Conservation (phyloP, 495 filamentous ascomycete genomes). For the Poronia punctata region DNA sequence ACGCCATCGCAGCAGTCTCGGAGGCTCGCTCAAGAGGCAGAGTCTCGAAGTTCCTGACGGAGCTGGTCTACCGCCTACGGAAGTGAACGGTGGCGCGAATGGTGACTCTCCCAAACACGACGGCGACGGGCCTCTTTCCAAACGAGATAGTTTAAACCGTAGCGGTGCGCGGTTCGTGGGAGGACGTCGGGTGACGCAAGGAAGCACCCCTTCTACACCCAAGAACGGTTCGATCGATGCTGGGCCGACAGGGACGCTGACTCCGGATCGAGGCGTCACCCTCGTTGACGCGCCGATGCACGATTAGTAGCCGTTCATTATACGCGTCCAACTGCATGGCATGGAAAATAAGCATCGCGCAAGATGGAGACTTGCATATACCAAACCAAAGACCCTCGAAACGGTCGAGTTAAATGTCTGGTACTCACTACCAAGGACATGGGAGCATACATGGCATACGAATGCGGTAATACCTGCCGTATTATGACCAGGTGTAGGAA, state of each 20-base stretch:
- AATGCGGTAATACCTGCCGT: too few species aligned
- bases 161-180: constrained; percentile 37
- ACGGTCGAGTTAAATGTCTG: too few species aligned
- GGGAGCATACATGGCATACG: too few species aligned
- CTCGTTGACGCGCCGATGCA: constrained; percentile 83
- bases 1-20: constrained; percentile 38
- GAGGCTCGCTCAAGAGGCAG: constrained; percentile 29
- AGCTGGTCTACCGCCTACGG: constrained; percentile 28
- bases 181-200: constrained; percentile 32
- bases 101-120: constrained; percentile 39
- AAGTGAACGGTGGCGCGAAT: constrained; percentile 31
- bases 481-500: too few species aligned
- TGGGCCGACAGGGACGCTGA: constrained; percentile 15
- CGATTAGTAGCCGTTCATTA: constrained; percentile 44
- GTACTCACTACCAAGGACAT: too few species aligned
- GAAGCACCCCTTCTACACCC: constrained; percentile 21
- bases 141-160: constrained; percentile 46
- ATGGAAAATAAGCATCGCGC: too few species aligned
- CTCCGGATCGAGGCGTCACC: constrained; percentile 54
- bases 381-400: too few species aligned
- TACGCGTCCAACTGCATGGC: neutral
- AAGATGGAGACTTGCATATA: too few species aligned
- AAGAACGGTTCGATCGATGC: constrained; percentile 19
- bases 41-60: constrained; percentile 43
- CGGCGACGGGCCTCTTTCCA: constrained; percentile 30